Conservation (phyloP, 2,329 filamentous ascomycete genomes). For the Pyrenophora tritici-repentis region DNA sequence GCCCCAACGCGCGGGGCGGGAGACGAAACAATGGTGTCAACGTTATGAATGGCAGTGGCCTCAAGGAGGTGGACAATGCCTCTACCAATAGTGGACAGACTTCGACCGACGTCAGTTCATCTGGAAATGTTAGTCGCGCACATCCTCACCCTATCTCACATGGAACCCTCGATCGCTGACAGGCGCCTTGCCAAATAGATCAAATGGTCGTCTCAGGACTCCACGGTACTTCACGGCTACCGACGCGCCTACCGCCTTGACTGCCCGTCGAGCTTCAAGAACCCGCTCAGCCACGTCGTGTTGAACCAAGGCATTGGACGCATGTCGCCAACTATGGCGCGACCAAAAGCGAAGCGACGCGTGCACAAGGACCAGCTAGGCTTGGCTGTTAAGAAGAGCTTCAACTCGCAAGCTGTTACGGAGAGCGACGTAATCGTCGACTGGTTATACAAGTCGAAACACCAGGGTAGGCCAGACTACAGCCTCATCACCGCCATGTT, state of each 20-base stretch:
- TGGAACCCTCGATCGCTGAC: constrained; percentile 17
- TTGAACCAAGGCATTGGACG: constrained; percentile 66
- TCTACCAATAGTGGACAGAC: constrained; percentile 44
- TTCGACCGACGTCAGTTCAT: constrained; percentile 35
- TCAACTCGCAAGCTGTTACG: constrained; percentile 77
- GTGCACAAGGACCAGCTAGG: constrained; percentile 76
- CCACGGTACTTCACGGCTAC: constrained; percentile 73
- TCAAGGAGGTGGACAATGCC: constrained; percentile 48
- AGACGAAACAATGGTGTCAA: constrained; percentile 39
- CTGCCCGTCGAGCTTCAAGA: constrained; percentile 70
- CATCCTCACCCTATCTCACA: constrained; percentile 9
- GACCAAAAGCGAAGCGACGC: constrained; percentile 65
- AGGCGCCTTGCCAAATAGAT: constrained; percentile 47
- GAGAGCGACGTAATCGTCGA: constrained; percentile 85
- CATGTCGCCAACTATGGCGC: constrained; percentile 76
- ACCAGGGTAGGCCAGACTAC: constrained; percentile 54
- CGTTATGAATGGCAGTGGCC: constrained; percentile 39
- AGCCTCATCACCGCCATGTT: not conserved
- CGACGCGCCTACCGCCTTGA: constrained; percentile 73
- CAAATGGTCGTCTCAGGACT: constrained; percentile 71
- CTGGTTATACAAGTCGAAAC: constrained; percentile 72
- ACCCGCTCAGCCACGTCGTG: constrained; percentile 55
- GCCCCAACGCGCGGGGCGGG: constrained; percentile 44
- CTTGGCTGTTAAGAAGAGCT: constrained; percentile 76
- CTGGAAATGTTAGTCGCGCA: constrained; percentile 38